Conservation (phyloP, 2,329 filamentous ascomycete species). For the Coleophoma eucalyptorum region DNA sequence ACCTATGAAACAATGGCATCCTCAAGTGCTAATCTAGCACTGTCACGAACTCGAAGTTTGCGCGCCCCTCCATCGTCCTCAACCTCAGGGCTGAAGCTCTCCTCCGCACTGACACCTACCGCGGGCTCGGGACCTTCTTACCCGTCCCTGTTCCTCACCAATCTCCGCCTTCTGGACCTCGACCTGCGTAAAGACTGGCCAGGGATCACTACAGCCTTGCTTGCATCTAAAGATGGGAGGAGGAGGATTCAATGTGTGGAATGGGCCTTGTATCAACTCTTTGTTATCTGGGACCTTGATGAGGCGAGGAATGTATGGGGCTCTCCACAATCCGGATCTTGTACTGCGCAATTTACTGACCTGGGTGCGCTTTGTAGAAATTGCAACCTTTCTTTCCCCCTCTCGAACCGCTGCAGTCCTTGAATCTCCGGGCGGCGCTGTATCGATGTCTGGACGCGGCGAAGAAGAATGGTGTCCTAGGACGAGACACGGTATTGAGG, state of each 20-base stretch:
- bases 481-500: conserved; percentile 74
- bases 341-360: too few relatives aligned
- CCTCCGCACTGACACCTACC: conserved; percentile 6
- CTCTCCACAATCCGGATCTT: too few relatives aligned
- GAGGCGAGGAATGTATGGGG: conserved; percentile 65
- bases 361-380: conserved; percentile 51
- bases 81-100: conserved; percentile 12
- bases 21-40: conserved; percentile 14
- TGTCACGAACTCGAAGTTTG: conserved; percentile 19
- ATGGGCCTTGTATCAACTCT: conserved; percentile 88
- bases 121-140: conserved; percentile 39
- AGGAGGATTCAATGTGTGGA: conserved; percentile 79
- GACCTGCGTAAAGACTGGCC: conserved; percentile 79
- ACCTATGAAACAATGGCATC: conserved; percentile 3
- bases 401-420: conserved; percentile 81
- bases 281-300: conserved; percentile 75
- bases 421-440: conserved; percentile 82
- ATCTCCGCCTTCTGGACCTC: conserved; percentile 78
- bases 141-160: conserved; percentile 71
- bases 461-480: conserved; percentile 83
- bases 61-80: conserved; percentile 13
- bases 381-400: conserved; percentile 88
- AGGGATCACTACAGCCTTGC: conserved; percentile 63
- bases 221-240: conserved; percentile 67
- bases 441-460: conserved; percentile 77